Evolutionary conservation across 2,329 filamentous ascomycete genomes (phyloP), one percentile per base, ranked within the genome.

Genomic region (Aspergillus texensis): DNA sequence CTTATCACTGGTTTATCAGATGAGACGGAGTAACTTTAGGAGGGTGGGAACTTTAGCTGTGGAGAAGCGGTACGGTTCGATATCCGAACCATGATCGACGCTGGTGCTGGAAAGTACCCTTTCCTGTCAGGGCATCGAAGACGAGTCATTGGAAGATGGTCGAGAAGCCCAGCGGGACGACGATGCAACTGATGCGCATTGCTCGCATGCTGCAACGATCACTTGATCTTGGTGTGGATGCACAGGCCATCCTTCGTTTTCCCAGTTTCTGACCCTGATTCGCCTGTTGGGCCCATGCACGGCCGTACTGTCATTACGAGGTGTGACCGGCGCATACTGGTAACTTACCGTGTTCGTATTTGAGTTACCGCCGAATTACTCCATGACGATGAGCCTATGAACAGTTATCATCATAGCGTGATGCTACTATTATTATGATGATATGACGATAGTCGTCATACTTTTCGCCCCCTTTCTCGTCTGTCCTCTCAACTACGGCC

Each of bases 191-290:
- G 67, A 72, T 70, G 66, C 71, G 69, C 72, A 71, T 75, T 75
- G 75, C 78, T 82, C 85, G 86, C 86, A 88, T 88, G 76, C 74
- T 71, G 74, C 82, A 81, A 76, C 78, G 78, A 80, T 88, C 86
- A 88, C 85, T 88, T 88, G 86, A 88, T 84, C 75, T 76, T 66
- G 65, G 67, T 68, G 72, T 80, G 75, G 74, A 67, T 75, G 73
- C 75, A 63, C 55, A 24, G 45, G 46, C 56, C 63, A 62, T 60
- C 66, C 58, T 57, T 36, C 65, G 45, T 68, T 70, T 68, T 30
- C 26, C 26, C 26, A 19, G 26, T 52, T 30, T 19, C 30, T 32
- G 48, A 12, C 16, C 48, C 28, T 52, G 48, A 52, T 52, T 34
- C 48, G 48, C 19, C 48, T 1, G 9, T 19, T n/a, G 28, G 52